Evolutionary conservation across 805 yeast species (phyloP).

Genomic region (Candida succiphila): DNA sequence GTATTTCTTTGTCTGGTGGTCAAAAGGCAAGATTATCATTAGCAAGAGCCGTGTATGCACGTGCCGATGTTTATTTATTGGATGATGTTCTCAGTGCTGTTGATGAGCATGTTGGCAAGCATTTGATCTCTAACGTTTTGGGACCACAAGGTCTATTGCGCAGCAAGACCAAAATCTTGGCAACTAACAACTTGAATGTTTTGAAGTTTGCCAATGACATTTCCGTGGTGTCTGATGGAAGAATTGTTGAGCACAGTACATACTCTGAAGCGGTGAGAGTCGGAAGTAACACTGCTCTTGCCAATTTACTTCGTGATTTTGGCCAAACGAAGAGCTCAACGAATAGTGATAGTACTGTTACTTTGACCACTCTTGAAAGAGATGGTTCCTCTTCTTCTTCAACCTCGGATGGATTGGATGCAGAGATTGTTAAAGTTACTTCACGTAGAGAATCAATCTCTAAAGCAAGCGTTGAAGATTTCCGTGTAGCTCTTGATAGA

Average conservation of each 20-base stretch:
- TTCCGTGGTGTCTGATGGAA: constrained; percentile 60
- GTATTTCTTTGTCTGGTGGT: constrained; percentile 90
- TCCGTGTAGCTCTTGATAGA: constrained; percentile 19
- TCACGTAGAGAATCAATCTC: constrained; percentile 35
- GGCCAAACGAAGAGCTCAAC: constrained; percentile 35
- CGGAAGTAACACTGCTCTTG: constrained; percentile 36
- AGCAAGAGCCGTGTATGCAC: constrained; percentile 88
- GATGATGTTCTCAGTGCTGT: constrained; percentile 94
- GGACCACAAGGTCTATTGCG: constrained; percentile 73
- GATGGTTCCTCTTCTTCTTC: constrained; percentile 10
- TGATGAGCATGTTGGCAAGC: constrained; percentile 90
- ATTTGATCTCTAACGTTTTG: constrained; percentile 70
- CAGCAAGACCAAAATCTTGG: constrained; percentile 65
- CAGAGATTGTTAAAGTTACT: constrained; percentile 19
- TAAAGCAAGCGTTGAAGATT: constrained; percentile 51
- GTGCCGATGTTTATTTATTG: constrained; percentile 79
- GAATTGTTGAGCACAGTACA: constrained; percentile 56
- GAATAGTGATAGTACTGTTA: constrained; percentile 5
- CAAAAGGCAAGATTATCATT: constrained; percentile 89
- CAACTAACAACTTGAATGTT: constrained; percentile 82
- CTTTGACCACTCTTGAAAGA: constrained; percentile 5
- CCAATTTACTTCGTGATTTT: constrained; percentile 48
- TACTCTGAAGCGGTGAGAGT: constrained; percentile 28
- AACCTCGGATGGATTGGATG: constrained; percentile 9
- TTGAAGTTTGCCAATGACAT: constrained; percentile 65